phyloP scores from a whole-genome alignment of 768 basidiomycete species.

The Calocera cornea region DNA sequence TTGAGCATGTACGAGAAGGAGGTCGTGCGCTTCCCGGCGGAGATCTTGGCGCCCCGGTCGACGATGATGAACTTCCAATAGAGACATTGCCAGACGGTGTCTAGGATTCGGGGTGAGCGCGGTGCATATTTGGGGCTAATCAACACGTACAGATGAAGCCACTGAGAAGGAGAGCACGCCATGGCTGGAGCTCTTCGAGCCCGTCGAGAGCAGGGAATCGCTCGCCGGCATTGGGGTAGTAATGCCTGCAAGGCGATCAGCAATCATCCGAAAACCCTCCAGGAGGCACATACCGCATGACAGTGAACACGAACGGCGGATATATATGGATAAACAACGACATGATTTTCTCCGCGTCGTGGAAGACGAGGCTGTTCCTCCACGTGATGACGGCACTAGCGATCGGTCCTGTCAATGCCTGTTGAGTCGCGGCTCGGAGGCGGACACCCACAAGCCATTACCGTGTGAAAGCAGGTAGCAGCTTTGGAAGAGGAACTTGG shows the following conservation, averaged over 20 bases:
- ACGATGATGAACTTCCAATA: conserved; percentile 96
- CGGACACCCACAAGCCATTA: conserved; percentile 13
- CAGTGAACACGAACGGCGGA: conserved; percentile 77
- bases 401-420: conserved; percentile 38
- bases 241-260: conserved; percentile 45
- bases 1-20: conserved; percentile 81
- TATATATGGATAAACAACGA: conserved; percentile 93
- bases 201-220: conserved; percentile 76
- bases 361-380: conserved; percentile 97
- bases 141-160: conserved; percentile 65
- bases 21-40: conserved; percentile 81
- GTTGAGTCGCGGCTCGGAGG: neutral
- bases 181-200: conserved; percentile 56
- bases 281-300: conserved; percentile 48
- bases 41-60: conserved; percentile 77
- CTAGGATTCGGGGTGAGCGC: conserved; percentile 29
- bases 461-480: conserved; percentile 87
- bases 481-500: conserved; percentile 67
- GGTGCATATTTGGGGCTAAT: neutral
- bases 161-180: conserved; percentile 60
- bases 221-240: conserved; percentile 61
- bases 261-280: neutral
- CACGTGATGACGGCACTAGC: conserved; percentile 95
- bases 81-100: conserved; percentile 79
- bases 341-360: conserved; percentile 92